phyloP scores from a whole-genome alignment of 805 yeast species.

The Saccharomycopsis capsularis region DNA sequence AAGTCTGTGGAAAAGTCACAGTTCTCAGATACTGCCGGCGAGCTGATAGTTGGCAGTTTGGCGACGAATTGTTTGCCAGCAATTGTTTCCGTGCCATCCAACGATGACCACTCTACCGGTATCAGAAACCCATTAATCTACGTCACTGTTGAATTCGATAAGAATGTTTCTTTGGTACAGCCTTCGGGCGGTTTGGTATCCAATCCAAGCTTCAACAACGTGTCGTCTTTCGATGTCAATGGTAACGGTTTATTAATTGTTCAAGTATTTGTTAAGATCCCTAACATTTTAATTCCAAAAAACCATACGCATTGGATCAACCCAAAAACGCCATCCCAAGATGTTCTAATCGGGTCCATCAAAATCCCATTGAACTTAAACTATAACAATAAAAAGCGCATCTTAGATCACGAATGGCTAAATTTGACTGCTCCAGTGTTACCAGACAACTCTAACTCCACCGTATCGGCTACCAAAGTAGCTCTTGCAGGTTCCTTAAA shows the following conservation, averaged over 20 bases:
- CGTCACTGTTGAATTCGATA: slow-evolving; percentile 89
- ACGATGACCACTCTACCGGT: slow-evolving; percentile 21
- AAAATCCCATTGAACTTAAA: slow-evolving; percentile 52
- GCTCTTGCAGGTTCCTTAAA: slow-evolving; percentile 31
- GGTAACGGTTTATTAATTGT: slow-evolving; percentile 59
- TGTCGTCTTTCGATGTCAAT: slow-evolving; percentile 85
- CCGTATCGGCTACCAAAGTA: background rate
- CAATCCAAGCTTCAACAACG: slow-evolving; percentile 78
- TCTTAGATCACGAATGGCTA: slow-evolving; percentile 61
- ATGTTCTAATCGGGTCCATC: slow-evolving; percentile 68
- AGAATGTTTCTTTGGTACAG: slow-evolving; percentile 82
- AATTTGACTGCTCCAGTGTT: slow-evolving; percentile 26
- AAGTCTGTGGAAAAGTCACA: slow-evolving; percentile 12
- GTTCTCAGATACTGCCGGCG: background rate
- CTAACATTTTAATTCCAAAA: slow-evolving; percentile 50
- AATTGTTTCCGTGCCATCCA: slow-evolving; percentile 36
- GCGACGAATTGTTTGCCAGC: slow-evolving; percentile 36
- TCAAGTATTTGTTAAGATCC: slow-evolving; percentile 75
- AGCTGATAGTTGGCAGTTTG: background rate
- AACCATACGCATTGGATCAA: slow-evolving; percentile 26
- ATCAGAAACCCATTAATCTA: slow-evolving; percentile 65
- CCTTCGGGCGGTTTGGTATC: slow-evolving; percentile 78
- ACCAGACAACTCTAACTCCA: background rate
- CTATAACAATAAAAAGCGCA: slow-evolving; percentile 44
- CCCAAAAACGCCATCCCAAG: slow-evolving; percentile 39